Percentiles rank a stretch among this genome's conserved stretches.
Conservation (phyloP, 2,329 filamentous ascomycete species). For the Colletotrichum sp. region DNA sequence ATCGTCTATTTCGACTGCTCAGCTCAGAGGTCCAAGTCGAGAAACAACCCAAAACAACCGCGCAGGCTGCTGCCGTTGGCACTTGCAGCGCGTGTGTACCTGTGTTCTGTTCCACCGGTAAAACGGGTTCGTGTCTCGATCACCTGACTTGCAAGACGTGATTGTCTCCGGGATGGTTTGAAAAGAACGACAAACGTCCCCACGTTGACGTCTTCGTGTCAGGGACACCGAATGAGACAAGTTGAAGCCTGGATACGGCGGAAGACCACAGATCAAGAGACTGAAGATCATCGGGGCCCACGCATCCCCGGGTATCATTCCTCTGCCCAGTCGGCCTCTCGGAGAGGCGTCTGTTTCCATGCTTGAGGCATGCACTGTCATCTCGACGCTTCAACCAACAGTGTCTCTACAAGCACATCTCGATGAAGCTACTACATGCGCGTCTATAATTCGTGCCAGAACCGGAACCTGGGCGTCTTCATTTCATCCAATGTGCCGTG, state of each 20-base stretch:
- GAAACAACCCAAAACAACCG: neutral
- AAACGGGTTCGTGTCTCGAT: neutral
- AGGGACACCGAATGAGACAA: neutral
- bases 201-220: conserved; percentile 9
- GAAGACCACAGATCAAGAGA: conserved; percentile 9
- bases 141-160: neutral
- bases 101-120: neutral
- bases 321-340: neutral
- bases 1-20: neutral
- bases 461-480: neutral
- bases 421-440: neutral
- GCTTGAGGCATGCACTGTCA: conserved; percentile 4
- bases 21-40: neutral
- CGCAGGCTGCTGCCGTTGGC: neutral
- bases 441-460: neutral
- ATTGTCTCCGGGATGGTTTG: neutral
- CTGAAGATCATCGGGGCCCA: neutral
- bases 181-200: conserved; percentile 11
- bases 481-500: conserved; percentile 2
- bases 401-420: neutral
- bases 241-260: neutral
- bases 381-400: neutral
- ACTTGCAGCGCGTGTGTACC: neutral
- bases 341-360: neutral
- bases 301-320: neutral